Base-by-base conservation (phyloP, 2,329 filamentous ascomycete genomes). In the Fusarium scirpi region DNA sequence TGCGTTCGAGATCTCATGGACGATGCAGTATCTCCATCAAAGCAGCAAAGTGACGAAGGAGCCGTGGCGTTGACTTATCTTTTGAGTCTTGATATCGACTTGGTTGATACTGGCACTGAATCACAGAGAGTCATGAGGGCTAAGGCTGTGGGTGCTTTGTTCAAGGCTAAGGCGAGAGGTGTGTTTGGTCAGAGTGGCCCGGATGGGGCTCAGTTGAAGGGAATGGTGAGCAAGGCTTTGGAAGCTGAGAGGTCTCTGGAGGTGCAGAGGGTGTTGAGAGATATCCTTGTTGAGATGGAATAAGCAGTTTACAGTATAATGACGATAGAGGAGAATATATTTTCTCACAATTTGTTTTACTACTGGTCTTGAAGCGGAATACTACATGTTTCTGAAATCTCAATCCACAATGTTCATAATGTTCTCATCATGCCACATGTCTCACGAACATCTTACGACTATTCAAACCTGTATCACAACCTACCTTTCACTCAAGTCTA, bases 71-170 rank as follows among this genome's bases (percentile, higher is more conserved):
- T 80, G 18, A 76, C 76, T 13, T 87, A 86, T 76, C 79, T 88
- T 2, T 63, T 74, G 6, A 84, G 85, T 29, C 74, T 89, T 10
- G 84, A 87, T 30, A 72, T 84, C 6, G 82, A 84, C 12, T 78
- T 79, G 44, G 78, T 80, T 0, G 85, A 85, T 30, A 79, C 81
- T 0, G 85, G 86, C 1, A 84, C 84, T 1, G 87, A 89, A 72
- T 76, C 81, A 6, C 87, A 89, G 77, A 82, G 87, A 18, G 70
- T 82, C 24, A 78, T 78, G 63, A 79, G 87, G 40, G 83, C 82
- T 2, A 83, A 84, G 70, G 85, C 86, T 0, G 75, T 85, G 1
- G 78, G 77, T 3, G 80, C 81, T 1, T 79, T 84, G 13, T 74
- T 82, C 8, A 80, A 78, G 63, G 81, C 85, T 3, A 82, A 80